phyloP scores from a whole-genome alignment of 2,329 filamentous ascomycete species.

The Xylaria digitata region DNA sequence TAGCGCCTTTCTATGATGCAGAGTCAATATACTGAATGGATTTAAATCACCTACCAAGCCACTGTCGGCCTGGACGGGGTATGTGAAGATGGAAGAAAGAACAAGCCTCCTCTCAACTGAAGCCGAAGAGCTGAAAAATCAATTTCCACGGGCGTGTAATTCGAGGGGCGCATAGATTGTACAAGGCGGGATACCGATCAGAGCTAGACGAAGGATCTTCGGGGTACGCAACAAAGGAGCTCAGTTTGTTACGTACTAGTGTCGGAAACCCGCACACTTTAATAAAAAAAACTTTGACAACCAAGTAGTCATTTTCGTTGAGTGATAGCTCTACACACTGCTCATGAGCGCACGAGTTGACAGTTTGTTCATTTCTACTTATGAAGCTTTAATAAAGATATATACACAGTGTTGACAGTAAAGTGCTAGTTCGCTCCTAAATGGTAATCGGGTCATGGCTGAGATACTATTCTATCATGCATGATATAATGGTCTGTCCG shows the following conservation, averaged over 20 bases:
- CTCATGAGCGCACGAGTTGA: too few species aligned
- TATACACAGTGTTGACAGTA: too few species aligned
- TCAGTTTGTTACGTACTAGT: not conserved
- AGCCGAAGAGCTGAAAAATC: constrained; percentile 2
- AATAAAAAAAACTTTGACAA: constrained; percentile 4
- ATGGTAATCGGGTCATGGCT: too few species aligned
- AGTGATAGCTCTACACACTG: not conserved
- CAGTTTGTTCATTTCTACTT: not conserved
- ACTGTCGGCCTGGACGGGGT: not conserved
- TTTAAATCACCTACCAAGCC: constrained; percentile 20
- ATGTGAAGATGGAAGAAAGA: constrained; percentile 4
- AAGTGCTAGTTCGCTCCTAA: too few species aligned
- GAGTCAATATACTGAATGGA: not conserved
- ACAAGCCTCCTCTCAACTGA: not conserved
- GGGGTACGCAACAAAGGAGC: not conserved
- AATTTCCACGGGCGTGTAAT: constrained; percentile 17
- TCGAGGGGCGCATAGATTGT: constrained; percentile 21
- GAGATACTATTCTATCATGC: too few species aligned
- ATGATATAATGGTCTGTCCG: too few species aligned
- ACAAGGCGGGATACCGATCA: constrained; percentile 17
- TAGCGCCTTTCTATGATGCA: not conserved
- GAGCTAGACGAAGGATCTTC: constrained; percentile 11
- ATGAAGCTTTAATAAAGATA: too few species aligned
- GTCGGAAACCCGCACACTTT: constrained; percentile 6
- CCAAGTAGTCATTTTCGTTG: not conserved